Evolutionary conservation across 768 basidiomycete genomes (phyloP).

Genomic region (Thelephora ganbajun): DNA sequence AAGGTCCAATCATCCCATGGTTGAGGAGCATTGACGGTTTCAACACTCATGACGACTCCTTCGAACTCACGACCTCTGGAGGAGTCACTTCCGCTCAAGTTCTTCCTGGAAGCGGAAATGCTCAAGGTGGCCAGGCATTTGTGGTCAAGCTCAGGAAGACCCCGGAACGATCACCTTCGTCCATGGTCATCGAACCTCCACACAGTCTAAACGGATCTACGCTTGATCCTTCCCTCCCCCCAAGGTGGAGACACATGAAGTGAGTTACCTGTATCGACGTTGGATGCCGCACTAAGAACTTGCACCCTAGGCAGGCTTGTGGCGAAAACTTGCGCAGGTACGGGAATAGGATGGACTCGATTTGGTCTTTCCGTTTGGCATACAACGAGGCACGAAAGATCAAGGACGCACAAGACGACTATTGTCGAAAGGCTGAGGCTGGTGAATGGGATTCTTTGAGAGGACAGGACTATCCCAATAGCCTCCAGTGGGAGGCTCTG

Average conservation of each 20-base stretch:
- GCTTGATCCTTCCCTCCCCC: conserved; percentile 23
- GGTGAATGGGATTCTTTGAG: conserved; percentile 24
- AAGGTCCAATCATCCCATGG: conserved; percentile 65
- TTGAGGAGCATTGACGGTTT: conserved; percentile 74
- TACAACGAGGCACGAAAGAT: conserved; percentile 63
- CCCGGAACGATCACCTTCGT: conserved; percentile 55
- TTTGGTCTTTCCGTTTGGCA: conserved; percentile 70
- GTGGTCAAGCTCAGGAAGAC: conserved; percentile 77
- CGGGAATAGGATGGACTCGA: conserved; percentile 55
- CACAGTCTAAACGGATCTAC: conserved; percentile 38
- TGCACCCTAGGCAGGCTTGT: conserved; percentile 21
- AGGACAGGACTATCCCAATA: conserved; percentile 48
- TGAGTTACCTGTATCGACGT: conserved; percentile 16
- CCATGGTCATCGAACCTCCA: conserved; percentile 80
- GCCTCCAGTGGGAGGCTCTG: conserved; percentile 56
- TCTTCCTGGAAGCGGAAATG: conserved; percentile 64
- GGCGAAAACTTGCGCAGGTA: conserved; percentile 24
- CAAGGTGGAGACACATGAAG: conserved; percentile 78
- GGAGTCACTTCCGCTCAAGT: conserved; percentile 81
- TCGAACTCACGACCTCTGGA: conserved; percentile 63
- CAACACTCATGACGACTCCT: conserved; percentile 74
- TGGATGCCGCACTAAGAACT: conserved; percentile 2
- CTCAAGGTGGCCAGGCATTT: conserved; percentile 81
- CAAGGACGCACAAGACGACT: conserved; percentile 56
- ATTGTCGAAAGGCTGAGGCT: conserved; percentile 46